These are phyloP conservation scores for Colletotrichum sublineola DNA, from an alignment of 2,329 filamentous ascomycete species.

Conservation along the genomic window DNA sequence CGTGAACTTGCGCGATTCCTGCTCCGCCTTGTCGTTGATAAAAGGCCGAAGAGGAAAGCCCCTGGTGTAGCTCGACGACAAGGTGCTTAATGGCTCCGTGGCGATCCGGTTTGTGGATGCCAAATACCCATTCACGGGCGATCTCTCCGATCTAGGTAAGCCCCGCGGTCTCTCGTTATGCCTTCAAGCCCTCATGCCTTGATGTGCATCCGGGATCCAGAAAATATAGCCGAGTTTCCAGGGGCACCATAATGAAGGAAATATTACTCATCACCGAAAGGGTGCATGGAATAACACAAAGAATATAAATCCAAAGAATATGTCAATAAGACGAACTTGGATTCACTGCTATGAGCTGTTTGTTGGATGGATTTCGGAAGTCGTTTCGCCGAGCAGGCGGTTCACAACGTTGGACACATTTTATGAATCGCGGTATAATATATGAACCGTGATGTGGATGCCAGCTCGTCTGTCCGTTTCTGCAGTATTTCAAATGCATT, in stretches of 20 bases:
- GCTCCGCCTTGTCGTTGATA: constrained; percentile 8
- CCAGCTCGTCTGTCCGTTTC: constrained; percentile 6
- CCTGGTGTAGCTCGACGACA: not conserved
- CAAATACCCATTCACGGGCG: not conserved
- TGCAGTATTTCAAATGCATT: constrained; percentile 21
- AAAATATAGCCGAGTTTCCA: not conserved
- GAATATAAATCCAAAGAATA: not conserved
- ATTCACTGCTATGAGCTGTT: not conserved
- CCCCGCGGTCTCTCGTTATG: constrained; percentile 26
- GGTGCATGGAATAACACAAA: no score
- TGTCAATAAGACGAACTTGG: not conserved
- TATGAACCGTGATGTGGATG: not conserved
- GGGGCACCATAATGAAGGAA: not conserved
- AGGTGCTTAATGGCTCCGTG: constrained; percentile 8
- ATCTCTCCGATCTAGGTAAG: constrained; percentile 26
- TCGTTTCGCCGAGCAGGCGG: not conserved
- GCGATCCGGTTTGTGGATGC: constrained; percentile 30
- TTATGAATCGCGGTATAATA: not conserved
- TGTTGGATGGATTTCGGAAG: not conserved
- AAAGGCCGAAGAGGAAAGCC: not conserved
- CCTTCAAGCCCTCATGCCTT: not conserved
- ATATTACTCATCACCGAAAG: not conserved
- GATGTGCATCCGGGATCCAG: not conserved
- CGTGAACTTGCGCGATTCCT: constrained; percentile 20
- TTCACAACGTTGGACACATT: not conserved